Evolutionary conservation across 805 yeast genomes (phyloP), one percentile per base, ranked within the genome.

Genomic region (Ogataea corticis): DNA sequence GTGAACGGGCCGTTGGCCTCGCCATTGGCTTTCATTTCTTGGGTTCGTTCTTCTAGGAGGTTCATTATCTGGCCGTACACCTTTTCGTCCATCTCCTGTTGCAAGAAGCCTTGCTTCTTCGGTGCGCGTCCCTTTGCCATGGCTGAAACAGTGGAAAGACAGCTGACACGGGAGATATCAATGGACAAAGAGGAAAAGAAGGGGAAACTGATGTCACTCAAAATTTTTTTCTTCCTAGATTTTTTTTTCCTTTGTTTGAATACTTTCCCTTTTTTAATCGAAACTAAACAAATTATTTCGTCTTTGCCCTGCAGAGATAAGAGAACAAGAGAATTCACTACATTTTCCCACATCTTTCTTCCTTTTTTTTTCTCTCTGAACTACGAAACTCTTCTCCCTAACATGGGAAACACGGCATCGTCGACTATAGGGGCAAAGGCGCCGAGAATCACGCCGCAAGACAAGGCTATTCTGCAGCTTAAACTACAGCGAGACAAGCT

Each of bases 401-500:
- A 7, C 21, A 67, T 68, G 72, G 72, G 72, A 14, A 66, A 66
- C 37, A 38, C 62, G 14, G 33, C 51, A 13, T 47, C 63, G 14
- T 38, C 52, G 17, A 45, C 59, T 33, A 44, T 60, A 14, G 48
- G 27, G 5, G 41, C 54, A 7, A 71, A 79, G 16, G 74, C 77
- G 41, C 78, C 81, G 1, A 82, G 79, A 59, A 81, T 92, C 15
- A 88, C 96, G 6, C 74, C 83, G 30, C 91, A 90, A 55, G 99
- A 94, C 60, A 79, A 73, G 58, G 97, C 97, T 0, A 78, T 94
- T 10, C 73, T 89, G 52, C 94, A 91, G 59, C 73, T 94, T 55
- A 94, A 94, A 62, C 70, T 86, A 31, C 97, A 95, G 56, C 73
- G 97, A 49, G 99, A 94, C 66, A 84, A 83, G 51, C 73, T 94